Percentiles rank a stretch among this genome's conserved stretches.
These are phyloP conservation scores for Grigorovia yakushimaensis DNA, from an alignment of 805 yeast species.

Conservation along the genomic window DNA sequence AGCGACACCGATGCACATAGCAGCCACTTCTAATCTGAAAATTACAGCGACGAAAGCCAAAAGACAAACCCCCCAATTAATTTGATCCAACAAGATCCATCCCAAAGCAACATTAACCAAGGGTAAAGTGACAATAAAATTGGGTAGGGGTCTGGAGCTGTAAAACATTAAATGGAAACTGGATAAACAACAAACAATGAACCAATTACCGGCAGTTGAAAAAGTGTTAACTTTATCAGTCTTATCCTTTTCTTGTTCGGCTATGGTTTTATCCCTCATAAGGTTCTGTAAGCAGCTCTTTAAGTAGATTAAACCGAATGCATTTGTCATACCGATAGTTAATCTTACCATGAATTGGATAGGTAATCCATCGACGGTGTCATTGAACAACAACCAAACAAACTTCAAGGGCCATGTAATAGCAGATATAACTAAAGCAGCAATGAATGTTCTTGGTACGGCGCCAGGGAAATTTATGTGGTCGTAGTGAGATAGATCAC, in stretches of 20 bases:
- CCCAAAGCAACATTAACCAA: conserved; percentile 49
- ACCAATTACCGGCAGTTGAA: conserved; percentile 44
- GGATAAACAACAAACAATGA: conserved; percentile 43
- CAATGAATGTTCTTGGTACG: conserved; percentile 79
- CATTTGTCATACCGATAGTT: conserved; percentile 55
- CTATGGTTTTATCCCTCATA: conserved; percentile 10
- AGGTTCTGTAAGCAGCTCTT: conserved; percentile 32
- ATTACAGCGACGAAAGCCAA: conserved; percentile 55
- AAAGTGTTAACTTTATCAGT: conserved; percentile 3
- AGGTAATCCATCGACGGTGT: conserved; percentile 33
- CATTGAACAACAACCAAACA: conserved; percentile 6
- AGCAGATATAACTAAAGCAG: conserved; percentile 47
- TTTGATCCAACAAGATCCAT: conserved; percentile 40
- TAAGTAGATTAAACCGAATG: conserved; percentile 40
- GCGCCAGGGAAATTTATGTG: conserved; percentile 78
- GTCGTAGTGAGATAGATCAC: conserved; percentile 43
- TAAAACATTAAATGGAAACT: conserved; percentile 80
- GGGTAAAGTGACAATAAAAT: conserved; percentile 69
- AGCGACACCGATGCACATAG: conserved; percentile 42
- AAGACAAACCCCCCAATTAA: conserved; percentile 39
- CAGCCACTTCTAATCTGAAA: conserved; percentile 63
- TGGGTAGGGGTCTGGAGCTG: conserved; percentile 81
- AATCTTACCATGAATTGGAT: conserved; percentile 50
- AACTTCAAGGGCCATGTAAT: conserved; percentile 33
- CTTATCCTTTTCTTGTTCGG: conserved; percentile 9